These are phyloP conservation scores for Arxiozyma slooffiae DNA, from an alignment of 1,139 yeast species.

Conservation along the genomic window DNA sequence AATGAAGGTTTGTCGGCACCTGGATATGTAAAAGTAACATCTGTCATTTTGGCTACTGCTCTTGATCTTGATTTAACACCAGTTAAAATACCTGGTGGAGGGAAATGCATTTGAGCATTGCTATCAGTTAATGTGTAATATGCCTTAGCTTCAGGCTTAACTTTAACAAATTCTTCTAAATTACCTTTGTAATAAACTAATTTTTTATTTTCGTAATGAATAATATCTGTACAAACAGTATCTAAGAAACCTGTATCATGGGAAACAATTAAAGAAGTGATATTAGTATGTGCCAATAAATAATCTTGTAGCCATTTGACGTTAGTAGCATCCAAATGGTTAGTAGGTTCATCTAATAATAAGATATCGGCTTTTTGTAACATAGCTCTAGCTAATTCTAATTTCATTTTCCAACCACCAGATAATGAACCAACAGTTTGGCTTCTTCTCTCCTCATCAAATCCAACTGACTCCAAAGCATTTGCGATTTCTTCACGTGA, in stretches of 20 bases:
- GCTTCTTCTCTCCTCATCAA: conserved; percentile 76
- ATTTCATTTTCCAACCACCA: conserved; percentile 99
- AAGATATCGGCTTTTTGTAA: conserved; percentile 93
- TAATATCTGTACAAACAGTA: conserved; percentile 90
- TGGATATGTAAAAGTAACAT: conserved; percentile 84
- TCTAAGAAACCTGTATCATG: conserved; percentile 97
- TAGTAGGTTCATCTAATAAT: conserved; percentile 94
- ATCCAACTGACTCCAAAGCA: conserved; percentile 80
- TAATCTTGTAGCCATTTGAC: conserved; percentile 93
- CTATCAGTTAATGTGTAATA: conserved; percentile 93
- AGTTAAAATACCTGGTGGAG: conserved; percentile 92
- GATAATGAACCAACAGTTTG: conserved; percentile 91
- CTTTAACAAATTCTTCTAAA: conserved; percentile 81
- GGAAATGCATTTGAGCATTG: conserved; percentile 93
- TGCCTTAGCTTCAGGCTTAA: conserved; percentile 91
- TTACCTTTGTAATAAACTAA: conserved; percentile 94
- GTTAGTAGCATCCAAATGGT: conserved; percentile 90
- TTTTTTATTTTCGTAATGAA: conserved; percentile 92
- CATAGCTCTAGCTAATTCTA: conserved; percentile 97
- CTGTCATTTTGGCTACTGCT: conserved; percentile 83
- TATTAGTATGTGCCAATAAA: conserved; percentile 66
- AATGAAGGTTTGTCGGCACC: conserved; percentile 82
- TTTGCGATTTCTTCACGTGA: conserved; percentile 58
- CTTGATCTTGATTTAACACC: conserved; percentile 94
- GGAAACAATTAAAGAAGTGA: conserved; percentile 90